Evolutionary conservation across 2,329 filamentous ascomycete species (phyloP).

Genomic region (Escovopsis sp.): DNA sequence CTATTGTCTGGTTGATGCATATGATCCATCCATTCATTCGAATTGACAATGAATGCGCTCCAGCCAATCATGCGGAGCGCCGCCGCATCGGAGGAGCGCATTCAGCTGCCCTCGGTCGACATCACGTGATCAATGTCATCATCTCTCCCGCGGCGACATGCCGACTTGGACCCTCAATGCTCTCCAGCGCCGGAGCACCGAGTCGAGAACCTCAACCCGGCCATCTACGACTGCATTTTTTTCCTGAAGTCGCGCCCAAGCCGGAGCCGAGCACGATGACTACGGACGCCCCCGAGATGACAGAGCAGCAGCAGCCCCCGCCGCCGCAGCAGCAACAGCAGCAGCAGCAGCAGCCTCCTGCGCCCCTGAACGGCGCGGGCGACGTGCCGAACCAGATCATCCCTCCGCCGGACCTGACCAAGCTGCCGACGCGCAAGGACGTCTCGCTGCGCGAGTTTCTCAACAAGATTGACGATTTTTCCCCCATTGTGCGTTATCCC

Average conservation of each 20-base stretch:
- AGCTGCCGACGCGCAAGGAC: slow-evolving; percentile 73
- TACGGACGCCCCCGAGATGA: slow-evolving; percentile 20
- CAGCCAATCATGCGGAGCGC: too few species aligned
- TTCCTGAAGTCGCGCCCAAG: too few species aligned
- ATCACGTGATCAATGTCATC: not conserved
- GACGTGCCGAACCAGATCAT: slow-evolving; percentile 28
- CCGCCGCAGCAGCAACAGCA: too few species aligned
- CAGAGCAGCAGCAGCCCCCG: slow-evolving; percentile 11
- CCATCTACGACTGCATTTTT: not conserved
- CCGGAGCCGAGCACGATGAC: slow-evolving; percentile 15
- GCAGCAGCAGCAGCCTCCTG: slow-evolving; percentile 2
- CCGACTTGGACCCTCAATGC: not conserved
- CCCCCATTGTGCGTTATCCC: slow-evolving; percentile 63
- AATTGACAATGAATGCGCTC: too few species aligned
- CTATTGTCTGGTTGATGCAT: too few species aligned
- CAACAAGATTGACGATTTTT: slow-evolving; percentile 94
- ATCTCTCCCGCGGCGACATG: not conserved
- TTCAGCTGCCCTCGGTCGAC: not conserved
- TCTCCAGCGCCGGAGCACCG: too few species aligned
- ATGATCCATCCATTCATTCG: too few species aligned
- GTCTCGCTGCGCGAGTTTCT: slow-evolving; percentile 84
- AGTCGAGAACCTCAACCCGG: not conserved
- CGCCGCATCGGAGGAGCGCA: not conserved
- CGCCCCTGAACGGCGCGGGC: slow-evolving; percentile 14
- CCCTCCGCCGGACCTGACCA: slow-evolving; percentile 37